phyloP scores from a whole-genome alignment of 177 flowering plant species.

The Vitis hybrid region DNA sequence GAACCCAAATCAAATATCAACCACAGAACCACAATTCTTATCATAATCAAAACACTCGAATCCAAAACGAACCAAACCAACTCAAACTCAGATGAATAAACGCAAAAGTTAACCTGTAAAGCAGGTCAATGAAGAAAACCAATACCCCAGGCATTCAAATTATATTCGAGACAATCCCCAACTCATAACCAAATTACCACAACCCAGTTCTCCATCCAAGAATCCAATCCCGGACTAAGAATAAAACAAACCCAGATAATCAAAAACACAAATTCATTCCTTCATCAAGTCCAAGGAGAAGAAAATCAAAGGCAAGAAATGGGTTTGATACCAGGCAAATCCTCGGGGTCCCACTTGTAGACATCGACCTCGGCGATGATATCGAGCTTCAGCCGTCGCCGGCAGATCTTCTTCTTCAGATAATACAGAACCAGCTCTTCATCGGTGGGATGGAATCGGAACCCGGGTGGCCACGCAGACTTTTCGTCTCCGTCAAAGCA shows the following conservation, averaged over 20 bases:
- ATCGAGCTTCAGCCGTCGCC: constrained; percentile 41
- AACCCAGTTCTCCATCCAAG: too few relatives aligned
- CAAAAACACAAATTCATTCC: background rate
- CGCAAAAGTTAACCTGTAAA: too few relatives aligned
- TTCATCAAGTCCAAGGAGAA: background rate
- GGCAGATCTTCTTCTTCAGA: constrained; percentile 72
- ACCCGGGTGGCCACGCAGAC: constrained; percentile 65
- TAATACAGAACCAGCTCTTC: constrained; percentile 78
- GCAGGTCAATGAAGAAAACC: too few relatives aligned
- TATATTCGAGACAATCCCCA: too few relatives aligned
- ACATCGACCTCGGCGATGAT: constrained; percentile 67
- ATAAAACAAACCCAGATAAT: background rate
- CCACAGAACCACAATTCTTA: too few relatives aligned
- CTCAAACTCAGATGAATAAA: too few relatives aligned
- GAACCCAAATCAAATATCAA: too few relatives aligned
- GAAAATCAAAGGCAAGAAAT: background rate
- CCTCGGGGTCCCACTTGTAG: constrained; percentile 90
- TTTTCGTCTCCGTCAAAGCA: constrained; percentile 9
- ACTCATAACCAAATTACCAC: too few relatives aligned
- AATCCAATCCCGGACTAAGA: background rate
- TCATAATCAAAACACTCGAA: too few relatives aligned
- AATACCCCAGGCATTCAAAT: too few relatives aligned
- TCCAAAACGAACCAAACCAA: too few relatives aligned
- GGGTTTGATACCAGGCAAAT: constrained; percentile 62
- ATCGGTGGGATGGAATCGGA: constrained; percentile 87